Percentiles rank a stretch among this genome's conserved stretches.
Conservation (phyloP, 345 rosid genomes). For the Eucalyptus tenuipes region DNA sequence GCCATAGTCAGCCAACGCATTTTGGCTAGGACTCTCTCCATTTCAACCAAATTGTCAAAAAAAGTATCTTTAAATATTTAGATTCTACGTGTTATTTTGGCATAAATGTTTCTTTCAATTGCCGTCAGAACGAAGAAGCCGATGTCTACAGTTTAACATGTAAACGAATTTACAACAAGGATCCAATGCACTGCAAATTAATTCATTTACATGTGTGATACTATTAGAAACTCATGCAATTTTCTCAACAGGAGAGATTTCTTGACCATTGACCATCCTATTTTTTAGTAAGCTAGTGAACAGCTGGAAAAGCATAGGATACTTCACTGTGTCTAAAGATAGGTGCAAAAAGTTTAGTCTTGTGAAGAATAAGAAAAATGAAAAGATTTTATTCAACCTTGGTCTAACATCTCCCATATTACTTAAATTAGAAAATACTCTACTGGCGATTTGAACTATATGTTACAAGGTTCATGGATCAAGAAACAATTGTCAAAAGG, state of each 20-base stretch:
- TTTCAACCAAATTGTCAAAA: neutral
- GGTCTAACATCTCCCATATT: neutral
- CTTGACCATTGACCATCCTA: neutral
- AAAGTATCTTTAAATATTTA: neutral
- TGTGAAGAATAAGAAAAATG: neutral
- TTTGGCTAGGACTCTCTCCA: neutral
- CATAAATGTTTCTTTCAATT: neutral
- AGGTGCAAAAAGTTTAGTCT: neutral
- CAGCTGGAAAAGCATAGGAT: neutral
- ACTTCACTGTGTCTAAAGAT: neutral
- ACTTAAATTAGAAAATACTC: neutral
- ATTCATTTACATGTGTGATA: neutral
- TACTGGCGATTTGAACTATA: neutral
- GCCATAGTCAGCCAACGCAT: neutral
- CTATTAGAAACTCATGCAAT: neutral
- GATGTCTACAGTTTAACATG: neutral
- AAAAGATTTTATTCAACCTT: neutral
- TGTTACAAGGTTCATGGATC: neutral
- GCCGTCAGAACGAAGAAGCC: neutral
- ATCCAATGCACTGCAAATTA: neutral
- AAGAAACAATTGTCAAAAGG: neutral
- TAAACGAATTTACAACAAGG: neutral
- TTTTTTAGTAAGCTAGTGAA: neutral
- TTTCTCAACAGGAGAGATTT: neutral
- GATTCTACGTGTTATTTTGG: neutral